A percentile compares a stretch with the other conserved stretches of the same genome.
These are phyloP conservation scores for Herpetospermum pedunculosum DNA, from an alignment of 306 rosid genomes.

Conservation along the genomic window DNA sequence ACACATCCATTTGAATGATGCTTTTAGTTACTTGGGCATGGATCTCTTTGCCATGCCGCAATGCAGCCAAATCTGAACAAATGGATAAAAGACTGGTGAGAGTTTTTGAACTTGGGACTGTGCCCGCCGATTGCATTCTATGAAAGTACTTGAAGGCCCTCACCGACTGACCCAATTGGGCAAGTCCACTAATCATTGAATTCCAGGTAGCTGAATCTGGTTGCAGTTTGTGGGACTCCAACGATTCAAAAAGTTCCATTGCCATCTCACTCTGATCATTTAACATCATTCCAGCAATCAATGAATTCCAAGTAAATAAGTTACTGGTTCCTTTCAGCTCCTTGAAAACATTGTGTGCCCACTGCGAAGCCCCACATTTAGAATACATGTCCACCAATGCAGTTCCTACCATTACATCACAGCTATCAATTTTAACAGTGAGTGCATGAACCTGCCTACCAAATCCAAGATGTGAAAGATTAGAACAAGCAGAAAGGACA, in stretches of 20 bases:
- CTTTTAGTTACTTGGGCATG: slow-evolving; percentile 43
- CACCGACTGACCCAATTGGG: slow-evolving; percentile 29
- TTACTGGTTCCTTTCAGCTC: slow-evolving; percentile 24
- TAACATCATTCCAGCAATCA: slow-evolving; percentile 64
- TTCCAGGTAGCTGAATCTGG: slow-evolving; percentile 76
- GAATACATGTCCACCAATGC: slow-evolving; percentile 61
- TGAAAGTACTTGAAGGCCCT: slow-evolving; percentile 48
- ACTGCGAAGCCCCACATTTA: slow-evolving; percentile 52
- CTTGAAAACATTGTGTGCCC: slow-evolving; percentile 28
- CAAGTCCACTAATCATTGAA: slow-evolving; percentile 52
- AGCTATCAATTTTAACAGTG: slow-evolving; percentile 21
- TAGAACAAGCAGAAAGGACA: slow-evolving; percentile 47
- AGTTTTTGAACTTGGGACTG: slow-evolving; percentile 36
- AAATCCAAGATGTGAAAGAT: slow-evolving; percentile 22
- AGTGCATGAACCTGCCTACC: slow-evolving; percentile 67
- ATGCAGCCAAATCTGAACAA: slow-evolving; percentile 39
- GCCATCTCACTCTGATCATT: slow-evolving; percentile 38
- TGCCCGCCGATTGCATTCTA: slow-evolving; percentile 40
- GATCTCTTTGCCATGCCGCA: slow-evolving; percentile 44
- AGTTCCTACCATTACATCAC: slow-evolving; percentile 35
- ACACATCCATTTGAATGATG: slow-evolving; percentile 24
- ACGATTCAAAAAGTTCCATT: slow-evolving; percentile 27
- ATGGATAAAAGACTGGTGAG: slow-evolving; percentile 49
- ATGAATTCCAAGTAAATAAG: slow-evolving; percentile 53
- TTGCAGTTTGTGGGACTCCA: slow-evolving; percentile 31